These are phyloP conservation scores for Phaeoacremonium minimum DNA, from an alignment of 2,329 filamentous ascomycete species.

Conservation along the genomic window DNA sequence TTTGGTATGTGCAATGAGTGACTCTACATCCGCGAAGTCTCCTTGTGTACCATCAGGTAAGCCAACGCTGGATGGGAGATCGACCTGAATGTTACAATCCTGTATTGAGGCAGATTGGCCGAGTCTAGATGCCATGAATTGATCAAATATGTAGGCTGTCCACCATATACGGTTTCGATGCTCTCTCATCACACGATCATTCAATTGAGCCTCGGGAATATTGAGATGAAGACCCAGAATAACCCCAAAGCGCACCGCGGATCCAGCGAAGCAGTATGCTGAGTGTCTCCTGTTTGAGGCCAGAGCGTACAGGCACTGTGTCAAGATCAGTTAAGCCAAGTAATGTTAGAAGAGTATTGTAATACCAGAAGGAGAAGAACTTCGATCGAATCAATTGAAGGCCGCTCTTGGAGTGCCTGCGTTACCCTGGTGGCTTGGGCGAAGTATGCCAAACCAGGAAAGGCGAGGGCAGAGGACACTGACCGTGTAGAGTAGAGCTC, in stretches of 20 bases:
- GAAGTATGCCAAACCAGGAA: conserved; percentile 40
- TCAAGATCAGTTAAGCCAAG: neutral
- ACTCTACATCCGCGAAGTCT: conserved; percentile 26
- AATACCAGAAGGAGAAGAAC: conserved; percentile 36
- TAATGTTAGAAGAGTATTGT: neutral
- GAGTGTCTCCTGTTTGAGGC: conserved; percentile 38
- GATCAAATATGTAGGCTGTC: conserved; percentile 38
- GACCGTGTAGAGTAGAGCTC: conserved; percentile 38
- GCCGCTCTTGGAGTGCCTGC: conserved; percentile 33
- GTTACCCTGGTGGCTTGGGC: conserved; percentile 31
- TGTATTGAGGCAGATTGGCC: conserved; percentile 42
- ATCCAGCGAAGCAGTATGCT: conserved; percentile 36
- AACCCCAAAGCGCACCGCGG: conserved; percentile 34
- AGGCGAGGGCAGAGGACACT: conserved; percentile 22
- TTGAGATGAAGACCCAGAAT: conserved; percentile 39
- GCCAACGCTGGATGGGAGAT: conserved; percentile 30
- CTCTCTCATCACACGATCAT: conserved; percentile 28
- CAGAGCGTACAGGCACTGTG: conserved; percentile 38
- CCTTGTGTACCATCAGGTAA: conserved; percentile 16
- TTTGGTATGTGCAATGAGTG: conserved; percentile 27
- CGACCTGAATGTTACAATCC: conserved; percentile 42
- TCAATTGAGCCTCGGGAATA: conserved; percentile 29
- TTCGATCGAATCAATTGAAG: conserved; percentile 37
- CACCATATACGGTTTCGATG: conserved; percentile 36
- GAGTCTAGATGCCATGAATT: conserved; percentile 43